phyloP scores from a whole-genome alignment of 306 rosid genomes.

The Arachis stenosperma region DNA sequence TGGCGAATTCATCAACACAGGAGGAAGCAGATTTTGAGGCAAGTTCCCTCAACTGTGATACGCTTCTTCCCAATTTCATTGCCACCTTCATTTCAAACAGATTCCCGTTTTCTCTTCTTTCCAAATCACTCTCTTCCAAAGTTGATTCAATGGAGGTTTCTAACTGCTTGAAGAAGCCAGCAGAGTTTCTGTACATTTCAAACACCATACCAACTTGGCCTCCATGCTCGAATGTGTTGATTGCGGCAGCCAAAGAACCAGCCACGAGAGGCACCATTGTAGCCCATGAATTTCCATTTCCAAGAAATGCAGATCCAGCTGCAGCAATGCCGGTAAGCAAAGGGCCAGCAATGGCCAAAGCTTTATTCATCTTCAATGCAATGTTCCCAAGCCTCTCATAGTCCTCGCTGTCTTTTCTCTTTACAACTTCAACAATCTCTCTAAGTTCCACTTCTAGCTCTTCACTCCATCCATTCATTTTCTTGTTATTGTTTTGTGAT shows the following conservation, averaged over 20 bases:
- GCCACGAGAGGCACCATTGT: conserved; percentile 54
- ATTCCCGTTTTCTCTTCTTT: conserved; percentile 70
- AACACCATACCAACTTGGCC: conserved; percentile 78
- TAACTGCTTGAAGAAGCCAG: conserved; percentile 54
- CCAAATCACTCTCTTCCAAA: conserved; percentile 54
- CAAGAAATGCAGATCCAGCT: conserved; percentile 50
- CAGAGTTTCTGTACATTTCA: conserved; percentile 67
- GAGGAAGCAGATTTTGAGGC: conserved; percentile 53
- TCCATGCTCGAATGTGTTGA: conserved; percentile 66
- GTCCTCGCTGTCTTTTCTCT: conserved; percentile 64
- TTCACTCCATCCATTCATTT: conserved; percentile 63
- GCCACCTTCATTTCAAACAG: conserved; percentile 67
- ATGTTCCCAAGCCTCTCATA: conserved; percentile 70
- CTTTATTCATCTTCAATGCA: conserved; percentile 61
- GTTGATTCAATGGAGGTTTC: conserved; percentile 53
- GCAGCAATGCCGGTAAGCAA: conserved; percentile 73
- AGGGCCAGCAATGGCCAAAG: conserved; percentile 70
- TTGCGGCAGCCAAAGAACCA: conserved; percentile 55
- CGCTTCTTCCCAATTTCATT: conserved; percentile 67
- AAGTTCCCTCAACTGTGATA: conserved; percentile 55
- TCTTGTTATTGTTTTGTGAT: neutral
- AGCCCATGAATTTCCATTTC: conserved; percentile 36
- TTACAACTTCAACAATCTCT: conserved; percentile 57
- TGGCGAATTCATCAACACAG: conserved; percentile 64
- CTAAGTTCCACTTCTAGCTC: conserved; percentile 60